Evolutionary conservation across 2,329 filamentous ascomycete genomes (phyloP).

Genomic region (Penicillium sclerotiorum): DNA sequence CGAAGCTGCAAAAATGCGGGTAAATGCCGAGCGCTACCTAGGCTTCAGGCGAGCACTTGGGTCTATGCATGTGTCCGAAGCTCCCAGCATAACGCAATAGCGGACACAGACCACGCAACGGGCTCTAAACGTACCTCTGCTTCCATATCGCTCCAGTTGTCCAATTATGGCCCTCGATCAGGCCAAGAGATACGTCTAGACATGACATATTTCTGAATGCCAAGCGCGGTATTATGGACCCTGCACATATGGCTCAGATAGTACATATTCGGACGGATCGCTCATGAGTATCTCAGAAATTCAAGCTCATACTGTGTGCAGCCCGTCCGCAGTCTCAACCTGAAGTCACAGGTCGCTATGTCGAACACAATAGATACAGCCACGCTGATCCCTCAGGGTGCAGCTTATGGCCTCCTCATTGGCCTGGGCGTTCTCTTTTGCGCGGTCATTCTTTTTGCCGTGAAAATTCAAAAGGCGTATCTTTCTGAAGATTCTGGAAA

Average conservation of each 20-base stretch:
- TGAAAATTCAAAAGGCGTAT: conserved; percentile 47
- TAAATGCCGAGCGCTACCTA: too few relatives aligned
- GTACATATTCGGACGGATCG: too few relatives aligned
- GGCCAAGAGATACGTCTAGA: neutral
- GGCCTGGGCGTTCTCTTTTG: conserved; percentile 54
- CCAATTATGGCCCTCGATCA: neutral
- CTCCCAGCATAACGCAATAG: neutral
- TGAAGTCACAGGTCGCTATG: conserved; percentile 8
- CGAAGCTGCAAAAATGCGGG: too few relatives aligned
- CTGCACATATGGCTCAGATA: too few relatives aligned
- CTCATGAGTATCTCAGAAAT: too few relatives aligned
- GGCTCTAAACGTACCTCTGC: too few relatives aligned
- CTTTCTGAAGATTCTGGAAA: conserved; percentile 38
- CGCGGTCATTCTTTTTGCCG: conserved; percentile 49
- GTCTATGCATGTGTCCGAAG: neutral
- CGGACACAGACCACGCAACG: neutral
- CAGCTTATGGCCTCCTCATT: conserved; percentile 52
- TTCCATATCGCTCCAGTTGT: neutral
- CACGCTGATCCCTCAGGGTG: conserved; percentile 31
- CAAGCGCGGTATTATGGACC: too few relatives aligned
- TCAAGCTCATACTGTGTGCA: too few relatives aligned
- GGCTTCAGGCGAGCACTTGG: too few relatives aligned
- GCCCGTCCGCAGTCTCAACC: too few relatives aligned
- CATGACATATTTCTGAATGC: too few relatives aligned
- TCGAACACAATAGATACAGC: conserved; percentile 21